Conservation (phyloP, 805 yeast genomes). For the Myxozyma monticola region DNA sequence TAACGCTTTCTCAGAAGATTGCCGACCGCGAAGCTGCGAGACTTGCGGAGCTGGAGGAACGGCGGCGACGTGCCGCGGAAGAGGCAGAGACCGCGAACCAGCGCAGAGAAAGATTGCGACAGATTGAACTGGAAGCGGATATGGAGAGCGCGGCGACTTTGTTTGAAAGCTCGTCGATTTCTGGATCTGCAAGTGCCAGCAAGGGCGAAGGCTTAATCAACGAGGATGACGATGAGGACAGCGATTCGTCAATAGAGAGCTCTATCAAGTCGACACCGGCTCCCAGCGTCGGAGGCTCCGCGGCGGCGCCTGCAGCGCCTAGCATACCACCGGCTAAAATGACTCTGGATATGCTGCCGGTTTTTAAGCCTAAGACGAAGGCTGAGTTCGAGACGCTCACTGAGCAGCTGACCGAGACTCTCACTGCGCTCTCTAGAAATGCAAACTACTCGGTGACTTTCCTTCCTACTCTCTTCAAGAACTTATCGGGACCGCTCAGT, state of each 20-base stretch:
- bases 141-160: conserved; percentile 90
- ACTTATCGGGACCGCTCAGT: conserved; percentile 74
- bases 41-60: conserved; percentile 15
- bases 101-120: conserved; percentile 69
- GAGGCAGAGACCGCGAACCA: conserved; percentile 56
- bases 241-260: too few relatives aligned
- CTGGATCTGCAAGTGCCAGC: background rate
- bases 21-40: conserved; percentile 50
- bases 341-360: conserved; percentile 41
- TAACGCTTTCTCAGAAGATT: conserved; percentile 42
- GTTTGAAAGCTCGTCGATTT: conserved; percentile 59
- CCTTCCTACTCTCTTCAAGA: conserved; percentile 84
- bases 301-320: background rate
- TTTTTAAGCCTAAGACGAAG: conserved; percentile 80
- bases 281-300: conserved; percentile 1
- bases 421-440: conserved; percentile 59
- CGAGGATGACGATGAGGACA: too few relatives aligned
- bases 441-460: conserved; percentile 67
- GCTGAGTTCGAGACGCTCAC: conserved; percentile 76
- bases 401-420: conserved; percentile 56
- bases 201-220: background rate
- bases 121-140: conserved; percentile 83
- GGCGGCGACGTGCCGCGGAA: conserved; percentile 30
- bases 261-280: background rate
- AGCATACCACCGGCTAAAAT: conserved; percentile 1